Evolutionary conservation across 2,329 filamentous ascomycete species (phyloP), one percentile per base, ranked within the genome.

Genomic region (Arthrobotrys pseudoclavata): DNA sequence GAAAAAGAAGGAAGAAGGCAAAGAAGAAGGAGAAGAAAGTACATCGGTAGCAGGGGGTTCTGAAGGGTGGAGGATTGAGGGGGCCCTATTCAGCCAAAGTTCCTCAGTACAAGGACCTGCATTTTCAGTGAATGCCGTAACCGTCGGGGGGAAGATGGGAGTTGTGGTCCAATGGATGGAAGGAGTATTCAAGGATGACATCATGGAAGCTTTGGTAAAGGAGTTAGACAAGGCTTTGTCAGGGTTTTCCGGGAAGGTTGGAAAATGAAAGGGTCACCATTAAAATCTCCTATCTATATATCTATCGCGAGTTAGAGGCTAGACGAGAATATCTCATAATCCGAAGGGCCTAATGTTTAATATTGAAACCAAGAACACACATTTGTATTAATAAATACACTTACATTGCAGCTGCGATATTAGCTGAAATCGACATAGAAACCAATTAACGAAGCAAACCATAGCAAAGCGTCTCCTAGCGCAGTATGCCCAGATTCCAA

Each of bases 1-100:
- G 12, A 64, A 64, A 22, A 50, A n/a, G 3, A 9, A 52, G 29
- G 20, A 22, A 4, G 60, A 22, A 22, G 22, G 42, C 6, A 26
- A 20, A 9, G 12, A 52, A 20, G 79, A 9, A 4, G 34, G 67
- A 53, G 22, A 52, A 0, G 75, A 40, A 5, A 12, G 45, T n/a
- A 79, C 10, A 7, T 37, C 68, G 52, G 26, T 45, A 0, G 69
- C 40, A 1, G 20, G 20, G 6, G 18, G 7, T 0, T 20, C 42
- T 45, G 75, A 69, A 0, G 71, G 53, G 2, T 85, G 84, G 84
- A 80, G 76, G 1, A 84, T 88, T 24, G 83, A 84, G 3, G 84
- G 86, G n/a, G 81, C 84, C 18, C 79, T 88, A 13, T 88, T 89
- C 80, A 84, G 86, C 0, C 88, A 88, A 72, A 85, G 86, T 0